Base-by-base conservation (phyloP, 257 asterid genomes). In the Eucommia ulmoides region DNA sequence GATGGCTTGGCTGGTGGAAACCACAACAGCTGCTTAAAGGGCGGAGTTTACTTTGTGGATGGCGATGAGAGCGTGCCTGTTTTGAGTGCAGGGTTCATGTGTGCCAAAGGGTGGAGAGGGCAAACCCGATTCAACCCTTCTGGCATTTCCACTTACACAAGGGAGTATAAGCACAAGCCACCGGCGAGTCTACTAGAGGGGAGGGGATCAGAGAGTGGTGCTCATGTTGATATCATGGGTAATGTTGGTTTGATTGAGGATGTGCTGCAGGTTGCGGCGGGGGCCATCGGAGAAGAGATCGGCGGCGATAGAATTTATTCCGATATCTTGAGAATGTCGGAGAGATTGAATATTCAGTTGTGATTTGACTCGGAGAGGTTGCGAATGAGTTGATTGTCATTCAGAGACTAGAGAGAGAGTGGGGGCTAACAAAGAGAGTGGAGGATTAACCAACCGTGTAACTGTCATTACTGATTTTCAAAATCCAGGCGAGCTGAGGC, bases 191-290 rank as follows among this genome's bases (percentile, higher is more conserved):
- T 80, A n/a, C 69, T 89, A 0, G 96, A 86, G 53, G 94, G 98
- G 20, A 61, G 96, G 65, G 98, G 98, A 5, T 22, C 73, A 1
- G 81, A 79, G 46, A 86, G 98, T 33, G 88, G 96, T 11, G 74
- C 65, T 0, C 96, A 91, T 50, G 94, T 91, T 8, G 98, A 86
- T 60, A 86, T 86, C 17, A 71, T 83, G 94, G 95, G 96, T 3
- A 91, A 91, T 19, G 68, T 77, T 5, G 94, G 72, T 18, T 60
- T 91, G 64, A 78, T 91, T 17, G 94, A 86, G 65, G 96, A 91
- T 49, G 83, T 83, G 2, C 21, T 86, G 49, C 70, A 80, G 0
- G 84, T 79, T 49, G 92, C 93, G 0, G 84, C 82, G 9, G 98
- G 96, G 12, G 86, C 76, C 14, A 50, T 79, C 1, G 88, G 85